Evolutionary conservation across 2,329 filamentous ascomycete species (phyloP), one percentile per base, ranked within the genome.

Genomic region (Tolypocladium tundrense): DNA sequence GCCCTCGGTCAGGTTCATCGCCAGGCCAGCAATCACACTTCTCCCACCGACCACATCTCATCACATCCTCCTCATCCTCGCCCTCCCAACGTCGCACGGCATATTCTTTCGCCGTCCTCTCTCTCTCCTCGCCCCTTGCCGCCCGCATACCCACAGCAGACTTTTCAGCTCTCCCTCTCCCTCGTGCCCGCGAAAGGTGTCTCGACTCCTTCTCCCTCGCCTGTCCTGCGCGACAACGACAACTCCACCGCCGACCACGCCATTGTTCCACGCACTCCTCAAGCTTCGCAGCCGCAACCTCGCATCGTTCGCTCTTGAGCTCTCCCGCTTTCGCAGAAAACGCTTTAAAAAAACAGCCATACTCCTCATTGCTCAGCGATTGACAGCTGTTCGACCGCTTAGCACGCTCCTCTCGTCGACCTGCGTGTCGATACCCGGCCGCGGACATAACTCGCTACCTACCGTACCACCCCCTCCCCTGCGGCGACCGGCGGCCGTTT

Each of bases 401-500:
- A 35, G 31, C 31, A 51, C 48, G 31, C 27, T 6, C 19, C 31
- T 31, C 33, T 21, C 27, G 16, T 51, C 48, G 8, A 35, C 19
- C 48, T 33, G 19, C 19, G 27, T 27, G 9, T 35, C 10, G 48
- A n/a, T 35, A 51, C 27, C 48, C 31, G 48, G 35, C 19, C 21
- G 33, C 31, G 31, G 48, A 51, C 48, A 16, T 21, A 31, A 16
- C 27, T 16, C 16, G 48, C 27, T 35, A n/a, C 19, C 19, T 16
- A 21, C 27, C 27, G 24, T 6, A 48, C 24, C 13, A 11, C 3
- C 33, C 31, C 19, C 48, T 35, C 31, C 27, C 48, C 31, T 51
- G 54, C 61, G 61, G 60, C 64, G 62, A 60, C 63, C 56, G 61
- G 58, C 57, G 61, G 58, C 58, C 63, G 37, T 65, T 57, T 60